Evolutionary conservation across 345 rosid species (phyloP), one percentile per base, ranked within the genome.

Genomic region (Garcia nutans): DNA sequence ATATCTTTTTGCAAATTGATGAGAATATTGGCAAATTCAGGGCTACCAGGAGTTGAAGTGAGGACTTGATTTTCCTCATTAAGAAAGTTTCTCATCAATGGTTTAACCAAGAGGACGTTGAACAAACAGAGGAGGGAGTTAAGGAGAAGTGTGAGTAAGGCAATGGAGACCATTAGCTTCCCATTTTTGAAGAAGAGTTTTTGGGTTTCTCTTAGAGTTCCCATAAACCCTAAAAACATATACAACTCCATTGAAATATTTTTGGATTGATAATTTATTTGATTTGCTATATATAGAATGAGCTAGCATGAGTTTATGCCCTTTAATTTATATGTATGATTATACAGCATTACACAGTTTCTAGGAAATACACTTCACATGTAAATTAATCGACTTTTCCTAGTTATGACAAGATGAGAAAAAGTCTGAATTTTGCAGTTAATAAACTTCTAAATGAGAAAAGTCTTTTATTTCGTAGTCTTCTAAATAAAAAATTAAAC

Each of bases 111-210:
- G 74, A 82, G 24, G 74, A 72, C 23, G 71, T 63, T 59, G 66
- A 79, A 26, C 37, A 84, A 23, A 81, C 62, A 74, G 66, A 82
- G 71, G 61, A 80, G 11, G 55, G 79, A 81, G 71, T 62, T 54
- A 54, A 85, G 28, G 47, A 72, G 65, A 77, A 82, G 44, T 60
- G 80, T 69, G 57, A 84, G 59, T 19, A 76, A 13, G 71, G 79
- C 68, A 60, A 90, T 74, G 65, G 74, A 76, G 73, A 79, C 52
- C 85, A 87, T 87, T 10, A 86, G 81, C 77, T 70, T 81, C 56
- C 75, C 80, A 68, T 87, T 86, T 74, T 79, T 85, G 76, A 70
- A 22, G 75, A 78, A 82, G 70, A 86, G 78, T 70, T 80, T 82
- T 75, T 74, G 20, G 76, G 87, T 74, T 65, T 84, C 85, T 55